phyloP scores from a whole-genome alignment of 2,329 filamentous ascomycete genomes.

The Trichoderma breve region DNA sequence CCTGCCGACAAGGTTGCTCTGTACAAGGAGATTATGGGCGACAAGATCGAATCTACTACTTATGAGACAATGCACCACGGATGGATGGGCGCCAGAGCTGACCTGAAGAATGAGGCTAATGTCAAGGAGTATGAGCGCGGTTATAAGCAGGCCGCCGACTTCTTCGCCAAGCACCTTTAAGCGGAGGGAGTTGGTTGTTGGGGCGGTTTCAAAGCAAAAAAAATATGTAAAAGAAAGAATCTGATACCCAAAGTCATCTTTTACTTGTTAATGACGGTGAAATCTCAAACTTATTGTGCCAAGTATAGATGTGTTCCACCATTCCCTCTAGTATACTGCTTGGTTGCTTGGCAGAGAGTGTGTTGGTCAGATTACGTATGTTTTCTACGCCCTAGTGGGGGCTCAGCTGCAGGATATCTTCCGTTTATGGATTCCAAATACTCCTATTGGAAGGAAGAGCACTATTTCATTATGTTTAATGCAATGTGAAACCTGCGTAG shows the following conservation, averaged over 20 bases:
- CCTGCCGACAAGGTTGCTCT: constrained; percentile 42
- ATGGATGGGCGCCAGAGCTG: constrained; percentile 56
- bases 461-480: background rate
- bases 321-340: background rate
- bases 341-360: background rate
- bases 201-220: background rate
- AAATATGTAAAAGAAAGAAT: background rate
- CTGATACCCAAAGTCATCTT: background rate
- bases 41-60: constrained; percentile 45
- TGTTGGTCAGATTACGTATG: background rate
- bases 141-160: constrained; percentile 45
- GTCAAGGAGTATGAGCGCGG: constrained; percentile 49
- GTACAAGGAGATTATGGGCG: constrained; percentile 41
- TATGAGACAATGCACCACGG: constrained; percentile 53
- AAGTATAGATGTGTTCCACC: background rate
- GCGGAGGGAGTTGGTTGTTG: background rate
- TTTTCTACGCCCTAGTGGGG: background rate
- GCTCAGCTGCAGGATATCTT: background rate
- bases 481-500: background rate
- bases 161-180: constrained; percentile 43
- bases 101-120: constrained; percentile 45
- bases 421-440: background rate
- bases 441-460: background rate
- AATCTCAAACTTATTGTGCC: background rate
- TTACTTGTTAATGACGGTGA: background rate